A percentile compares a stretch with the other conserved stretches of the same genome.
phyloP scores from a whole-genome alignment of 2,329 filamentous ascomycete genomes.

The Trichoderma guizhouense region DNA sequence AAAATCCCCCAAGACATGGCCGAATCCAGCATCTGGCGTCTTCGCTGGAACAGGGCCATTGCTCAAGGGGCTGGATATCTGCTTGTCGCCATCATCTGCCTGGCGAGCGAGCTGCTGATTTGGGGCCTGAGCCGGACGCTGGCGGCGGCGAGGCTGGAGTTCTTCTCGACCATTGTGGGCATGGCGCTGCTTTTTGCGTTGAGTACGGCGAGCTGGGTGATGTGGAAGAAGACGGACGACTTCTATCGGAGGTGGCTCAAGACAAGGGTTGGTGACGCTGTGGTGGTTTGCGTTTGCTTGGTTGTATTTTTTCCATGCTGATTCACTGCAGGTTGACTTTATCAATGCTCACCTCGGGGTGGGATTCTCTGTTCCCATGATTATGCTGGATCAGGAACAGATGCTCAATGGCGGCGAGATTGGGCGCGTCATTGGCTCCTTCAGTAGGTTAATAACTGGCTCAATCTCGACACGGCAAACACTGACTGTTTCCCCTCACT shows the following conservation, averaged over 20 bases:
- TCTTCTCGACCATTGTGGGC: slow-evolving; percentile 47
- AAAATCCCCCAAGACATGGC: slow-evolving; percentile 11
- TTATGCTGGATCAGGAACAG: slow-evolving; percentile 41
- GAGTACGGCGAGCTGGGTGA: slow-evolving; percentile 30
- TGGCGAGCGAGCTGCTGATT: slow-evolving; percentile 44
- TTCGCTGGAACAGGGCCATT: slow-evolving; percentile 15
- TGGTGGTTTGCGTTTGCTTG: not conserved
- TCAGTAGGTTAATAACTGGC: slow-evolving; percentile 35
- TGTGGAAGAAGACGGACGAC: slow-evolving; percentile 22
- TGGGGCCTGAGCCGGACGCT: slow-evolving; percentile 41
- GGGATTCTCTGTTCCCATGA: slow-evolving; percentile 49
- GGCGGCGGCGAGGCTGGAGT: slow-evolving; percentile 34
- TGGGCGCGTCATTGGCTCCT: slow-evolving; percentile 43
- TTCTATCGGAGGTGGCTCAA: slow-evolving; percentile 34
- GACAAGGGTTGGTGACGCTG: slow-evolving; percentile 29
- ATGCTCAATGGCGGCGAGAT: slow-evolving; percentile 34
- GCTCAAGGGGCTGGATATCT: slow-evolving; percentile 26
- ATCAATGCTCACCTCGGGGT: slow-evolving; percentile 51
- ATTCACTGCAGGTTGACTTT: slow-evolving; percentile 41
- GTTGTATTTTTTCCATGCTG: not conserved
- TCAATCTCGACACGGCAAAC: not conserved
- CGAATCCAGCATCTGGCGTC: slow-evolving; percentile 18
- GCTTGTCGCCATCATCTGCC: slow-evolving; percentile 36
- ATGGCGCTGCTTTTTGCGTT: slow-evolving; percentile 41
- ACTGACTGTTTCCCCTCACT: not conserved